Percentiles rank a stretch among this genome's conserved stretches.
phyloP scores from a whole-genome alignment of 495 filamentous ascomycete species.

The Neurospora sp. region DNA sequence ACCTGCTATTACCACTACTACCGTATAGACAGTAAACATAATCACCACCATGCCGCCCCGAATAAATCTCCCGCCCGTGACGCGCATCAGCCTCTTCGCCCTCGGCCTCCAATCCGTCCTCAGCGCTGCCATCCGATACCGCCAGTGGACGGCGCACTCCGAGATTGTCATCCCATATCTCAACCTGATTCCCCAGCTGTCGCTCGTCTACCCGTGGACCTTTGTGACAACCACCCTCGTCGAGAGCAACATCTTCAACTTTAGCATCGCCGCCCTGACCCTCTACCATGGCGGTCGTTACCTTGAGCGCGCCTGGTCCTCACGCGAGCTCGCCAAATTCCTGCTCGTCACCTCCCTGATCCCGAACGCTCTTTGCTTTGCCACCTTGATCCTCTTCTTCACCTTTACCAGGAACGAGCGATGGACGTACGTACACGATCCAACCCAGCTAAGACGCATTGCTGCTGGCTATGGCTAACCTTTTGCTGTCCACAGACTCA shows the following conservation, averaged over 20 bases:
- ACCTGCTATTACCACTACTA: not conserved
- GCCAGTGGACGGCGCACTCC: slow-evolving; percentile 45
- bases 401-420: slow-evolving; percentile 54
- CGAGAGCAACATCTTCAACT: slow-evolving; percentile 85
- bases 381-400: slow-evolving; percentile 61
- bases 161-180: slow-evolving; percentile 71
- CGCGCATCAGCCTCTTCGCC: slow-evolving; percentile 65
- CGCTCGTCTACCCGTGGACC: slow-evolving; percentile 85
- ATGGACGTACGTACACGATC: slow-evolving; percentile 51
- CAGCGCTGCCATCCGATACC: slow-evolving; percentile 67
- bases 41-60: slow-evolving; percentile 58
- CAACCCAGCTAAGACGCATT: not conserved
- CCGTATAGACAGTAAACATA: slow-evolving; percentile 8
- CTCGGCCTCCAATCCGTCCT: slow-evolving; percentile 69
- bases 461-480: slow-evolving; percentile 8
- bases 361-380: slow-evolving; percentile 67
- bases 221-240: slow-evolving; percentile 79
- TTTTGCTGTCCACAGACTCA: slow-evolving; percentile 40
- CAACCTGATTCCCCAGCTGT: slow-evolving; percentile 70
- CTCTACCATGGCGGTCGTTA: slow-evolving; percentile 92
- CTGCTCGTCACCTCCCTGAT: slow-evolving; percentile 64
- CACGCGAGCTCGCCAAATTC: slow-evolving; percentile 87
- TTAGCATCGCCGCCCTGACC: slow-evolving; percentile 67
- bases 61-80: slow-evolving; percentile 87
- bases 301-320: slow-evolving; percentile 91